phyloP scores from a whole-genome alignment of 805 yeast genomes.

The Candida tibetensis region DNA sequence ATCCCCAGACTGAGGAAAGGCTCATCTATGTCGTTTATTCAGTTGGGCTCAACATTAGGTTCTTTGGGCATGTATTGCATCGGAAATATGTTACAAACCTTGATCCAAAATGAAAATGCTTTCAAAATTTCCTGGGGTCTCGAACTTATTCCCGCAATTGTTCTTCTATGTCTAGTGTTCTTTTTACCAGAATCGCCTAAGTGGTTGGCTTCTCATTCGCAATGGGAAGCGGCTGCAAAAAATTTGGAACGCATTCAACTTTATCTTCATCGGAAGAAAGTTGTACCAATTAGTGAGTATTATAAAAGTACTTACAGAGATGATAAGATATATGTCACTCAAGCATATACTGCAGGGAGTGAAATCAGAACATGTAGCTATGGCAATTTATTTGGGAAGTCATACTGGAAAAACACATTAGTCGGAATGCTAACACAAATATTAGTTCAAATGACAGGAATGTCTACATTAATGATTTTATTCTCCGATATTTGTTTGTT shows the following conservation, averaged over 20 bases:
- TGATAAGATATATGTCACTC: constrained; percentile 23
- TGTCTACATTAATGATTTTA: constrained; percentile 43
- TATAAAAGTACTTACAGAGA: constrained; percentile 2
- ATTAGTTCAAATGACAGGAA: constrained; percentile 46
- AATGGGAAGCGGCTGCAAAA: constrained; percentile 9
- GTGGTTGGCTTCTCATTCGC: constrained; percentile 17
- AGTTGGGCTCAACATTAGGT: constrained; percentile 19
- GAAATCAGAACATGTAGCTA: constrained; percentile 21
- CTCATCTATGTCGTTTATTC: constrained; percentile 21
- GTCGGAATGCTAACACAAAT: constrained; percentile 40
- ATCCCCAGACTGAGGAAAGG: constrained; percentile 23
- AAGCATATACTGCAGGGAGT: constrained; percentile 21
- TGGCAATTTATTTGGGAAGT: constrained; percentile 30
- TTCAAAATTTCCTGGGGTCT: constrained; percentile 20
- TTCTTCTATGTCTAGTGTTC: constrained; percentile 17
- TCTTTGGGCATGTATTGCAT: constrained; percentile 16
- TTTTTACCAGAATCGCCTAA: constrained; percentile 32
- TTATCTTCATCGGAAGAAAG: neutral
- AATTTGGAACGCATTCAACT: constrained; percentile 4
- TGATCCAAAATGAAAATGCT: constrained; percentile 8
- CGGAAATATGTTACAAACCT: constrained; percentile 13
- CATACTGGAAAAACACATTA: constrained; percentile 32
- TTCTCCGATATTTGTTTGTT: constrained; percentile 46
- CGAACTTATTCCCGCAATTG: constrained; percentile 19
- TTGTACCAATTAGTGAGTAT: neutral